Conservation (phyloP, 2,329 filamentous ascomycete species). For the Diaporthe citrichinensis region DNA sequence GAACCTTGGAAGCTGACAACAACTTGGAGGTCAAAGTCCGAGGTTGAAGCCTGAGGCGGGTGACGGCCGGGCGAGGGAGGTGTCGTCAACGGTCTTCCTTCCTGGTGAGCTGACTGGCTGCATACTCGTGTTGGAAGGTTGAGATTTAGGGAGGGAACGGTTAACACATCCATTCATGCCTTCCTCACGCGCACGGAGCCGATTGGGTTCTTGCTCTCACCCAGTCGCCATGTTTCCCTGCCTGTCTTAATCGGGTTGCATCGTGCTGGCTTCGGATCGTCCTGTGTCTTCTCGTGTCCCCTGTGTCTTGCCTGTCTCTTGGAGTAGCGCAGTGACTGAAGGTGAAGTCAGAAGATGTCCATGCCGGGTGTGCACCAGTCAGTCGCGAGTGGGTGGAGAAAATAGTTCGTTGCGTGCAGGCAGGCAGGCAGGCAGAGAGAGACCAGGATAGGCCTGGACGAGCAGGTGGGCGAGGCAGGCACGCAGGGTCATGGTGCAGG, state of each 20-base stretch:
- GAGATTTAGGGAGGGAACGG: not conserved
- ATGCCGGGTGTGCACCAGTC: constrained; percentile 14
- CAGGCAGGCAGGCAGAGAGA: constrained; percentile 6
- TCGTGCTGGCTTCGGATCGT: not conserved
- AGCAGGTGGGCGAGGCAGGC: constrained; percentile 22
- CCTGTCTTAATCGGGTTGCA: not conserved
- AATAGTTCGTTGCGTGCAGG: constrained; percentile 18
- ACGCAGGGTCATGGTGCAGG: constrained; percentile 24
- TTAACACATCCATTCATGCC: constrained; percentile 4
- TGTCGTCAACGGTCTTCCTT: not conserved
- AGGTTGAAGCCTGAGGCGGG: not conserved
- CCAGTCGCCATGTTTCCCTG: constrained; percentile 5
- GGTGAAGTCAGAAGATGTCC: constrained; percentile 28
- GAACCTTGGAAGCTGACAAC: not conserved
- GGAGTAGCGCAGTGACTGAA: not conserved
- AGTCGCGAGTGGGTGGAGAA: constrained; percentile 31
- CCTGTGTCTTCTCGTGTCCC: not conserved
- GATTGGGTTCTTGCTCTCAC: not conserved
- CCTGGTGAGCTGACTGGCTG: constrained; percentile 12
- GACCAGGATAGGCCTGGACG: not conserved
- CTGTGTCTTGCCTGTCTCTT: not conserved
- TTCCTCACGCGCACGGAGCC: not conserved
- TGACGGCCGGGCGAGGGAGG: not conserved
- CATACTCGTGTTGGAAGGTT: no score
- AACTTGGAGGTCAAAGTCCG: not conserved